phyloP scores from a whole-genome alignment of 768 basidiomycete genomes.

The Hypsizygus marmoreus region DNA sequence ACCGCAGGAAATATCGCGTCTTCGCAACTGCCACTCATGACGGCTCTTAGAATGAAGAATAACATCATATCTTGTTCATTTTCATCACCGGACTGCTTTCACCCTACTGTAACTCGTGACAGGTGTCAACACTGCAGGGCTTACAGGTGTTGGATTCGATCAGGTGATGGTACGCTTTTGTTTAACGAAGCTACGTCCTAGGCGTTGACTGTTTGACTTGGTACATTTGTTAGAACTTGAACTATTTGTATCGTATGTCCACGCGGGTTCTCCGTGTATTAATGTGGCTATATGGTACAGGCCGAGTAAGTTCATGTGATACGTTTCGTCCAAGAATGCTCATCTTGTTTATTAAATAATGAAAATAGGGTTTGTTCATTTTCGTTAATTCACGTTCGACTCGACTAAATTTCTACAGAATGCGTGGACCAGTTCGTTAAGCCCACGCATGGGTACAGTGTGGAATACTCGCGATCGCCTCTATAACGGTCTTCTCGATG shows the following conservation, averaged over 20 bases:
- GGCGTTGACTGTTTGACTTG: no score
- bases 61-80: slow-evolving; percentile 45
- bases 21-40: slow-evolving; percentile 55
- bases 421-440: no score
- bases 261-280: slow-evolving; percentile 49
- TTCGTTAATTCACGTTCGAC: no score
- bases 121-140: slow-evolving; percentile 30
- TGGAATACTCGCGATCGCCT: slow-evolving; percentile 28
- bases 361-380: slow-evolving; percentile 14
- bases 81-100: not conserved
- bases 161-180: slow-evolving; percentile 37
- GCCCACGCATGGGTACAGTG: no score
- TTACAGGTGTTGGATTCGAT: slow-evolving; percentile 54
- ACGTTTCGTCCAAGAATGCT: not conserved
- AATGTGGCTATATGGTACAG: slow-evolving; percentile 49
- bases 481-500: slow-evolving; percentile 44
- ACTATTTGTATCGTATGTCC: slow-evolving; percentile 47
- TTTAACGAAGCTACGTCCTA: not conserved
- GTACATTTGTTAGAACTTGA: slow-evolving; percentile 19
- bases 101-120: not conserved
- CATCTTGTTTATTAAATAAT: slow-evolving; percentile 7
- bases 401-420: slow-evolving; percentile 8
- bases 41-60: slow-evolving; percentile 57
- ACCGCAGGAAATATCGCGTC: slow-evolving; percentile 44
- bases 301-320: slow-evolving; percentile 34